These are phyloP conservation scores for Backusella tuberculispora DNA, from an alignment of 192 early-diverging fungal species.

Conservation along the genomic window DNA sequence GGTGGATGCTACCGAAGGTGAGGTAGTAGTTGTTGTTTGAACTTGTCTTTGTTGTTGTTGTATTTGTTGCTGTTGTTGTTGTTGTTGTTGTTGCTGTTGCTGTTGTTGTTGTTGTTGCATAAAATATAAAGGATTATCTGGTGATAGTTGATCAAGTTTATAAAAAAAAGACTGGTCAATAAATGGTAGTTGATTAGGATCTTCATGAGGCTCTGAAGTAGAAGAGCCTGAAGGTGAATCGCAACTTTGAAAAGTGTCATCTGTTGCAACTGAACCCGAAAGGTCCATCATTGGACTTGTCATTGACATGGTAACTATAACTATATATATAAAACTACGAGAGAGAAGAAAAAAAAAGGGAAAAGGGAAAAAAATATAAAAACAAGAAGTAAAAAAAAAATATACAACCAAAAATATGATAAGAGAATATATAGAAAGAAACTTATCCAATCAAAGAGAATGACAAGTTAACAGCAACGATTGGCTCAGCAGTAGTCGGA, in stretches of 20 bases:
- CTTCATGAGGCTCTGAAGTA: conserved; percentile 37
- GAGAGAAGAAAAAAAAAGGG: not conserved
- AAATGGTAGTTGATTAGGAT: conserved; percentile 23
- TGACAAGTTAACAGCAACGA: not conserved
- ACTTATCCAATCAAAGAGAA: not conserved
- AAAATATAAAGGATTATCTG: conserved; percentile 29
- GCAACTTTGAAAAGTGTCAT: conserved; percentile 28
- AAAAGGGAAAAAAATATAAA: not conserved
- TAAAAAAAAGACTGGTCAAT: conserved; percentile 28
- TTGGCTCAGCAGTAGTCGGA: conserved; percentile 11
- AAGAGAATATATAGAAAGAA: not conserved
- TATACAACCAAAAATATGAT: not conserved
- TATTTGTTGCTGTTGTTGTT: not conserved
- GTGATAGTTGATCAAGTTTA: conserved; percentile 26
- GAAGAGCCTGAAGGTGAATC: conserved; percentile 38
- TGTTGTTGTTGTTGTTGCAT: conserved; percentile 20
- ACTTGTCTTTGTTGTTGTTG: not conserved
- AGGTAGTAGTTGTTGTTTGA: conserved; percentile 4
- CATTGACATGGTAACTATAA: conserved; percentile 1
- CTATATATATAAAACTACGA: not conserved
- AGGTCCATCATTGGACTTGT: conserved; percentile 17
- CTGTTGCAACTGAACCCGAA: conserved; percentile 6
- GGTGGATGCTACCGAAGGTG: conserved; percentile 20
- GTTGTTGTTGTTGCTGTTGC: not conserved
- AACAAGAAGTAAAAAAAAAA: not conserved